Conservation (phyloP, 1,139 yeast species). For the Kazachstania sp. region DNA sequence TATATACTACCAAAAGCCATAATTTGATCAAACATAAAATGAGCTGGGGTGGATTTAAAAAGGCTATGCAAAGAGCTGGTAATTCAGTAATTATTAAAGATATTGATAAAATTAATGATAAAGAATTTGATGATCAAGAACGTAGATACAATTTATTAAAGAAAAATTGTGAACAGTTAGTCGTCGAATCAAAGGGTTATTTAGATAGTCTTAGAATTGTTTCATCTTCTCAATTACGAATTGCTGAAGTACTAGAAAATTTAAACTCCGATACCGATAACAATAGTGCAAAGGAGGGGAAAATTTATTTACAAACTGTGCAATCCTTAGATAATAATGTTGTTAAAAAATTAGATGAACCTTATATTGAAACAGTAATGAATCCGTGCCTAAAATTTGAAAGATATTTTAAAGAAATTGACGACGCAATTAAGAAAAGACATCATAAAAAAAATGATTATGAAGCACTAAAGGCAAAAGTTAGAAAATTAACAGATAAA, state of each 20-base stretch:
- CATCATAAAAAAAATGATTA: conserved; percentile 84
- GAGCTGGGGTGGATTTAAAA: conserved; percentile 97
- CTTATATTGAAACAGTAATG: conserved; percentile 86
- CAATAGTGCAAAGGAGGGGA: conserved; percentile 58
- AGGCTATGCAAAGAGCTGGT: conserved; percentile 92
- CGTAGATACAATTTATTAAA: conserved; percentile 73
- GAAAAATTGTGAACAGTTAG: conserved; percentile 70
- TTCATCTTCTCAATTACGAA: conserved; percentile 89
- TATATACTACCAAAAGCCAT: no score
- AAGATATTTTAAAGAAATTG: conserved; percentile 75
- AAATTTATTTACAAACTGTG: conserved; percentile 68
- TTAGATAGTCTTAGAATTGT: conserved; percentile 86
- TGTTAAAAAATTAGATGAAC: conserved; percentile 90
- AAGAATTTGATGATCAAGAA: conserved; percentile 86
- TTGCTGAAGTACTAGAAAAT: conserved; percentile 90
- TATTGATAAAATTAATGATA: conserved; percentile 84
- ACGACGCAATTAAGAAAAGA: conserved; percentile 91
- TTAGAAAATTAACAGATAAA: conserved; percentile 70
- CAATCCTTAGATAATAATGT: conserved; percentile 88
- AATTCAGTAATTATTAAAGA: conserved; percentile 68
- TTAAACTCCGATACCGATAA: conserved; percentile 55
- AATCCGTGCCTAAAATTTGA: conserved; percentile 85
- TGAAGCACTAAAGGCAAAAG: conserved; percentile 80
- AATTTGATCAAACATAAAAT: conserved; percentile 31
- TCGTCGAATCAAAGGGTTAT: conserved; percentile 86